Percentiles rank a stretch among this genome's conserved stretches.
Evolutionary conservation across 768 basidiomycete species (phyloP).

Genomic region (Hygrophorus pudorinus): DNA sequence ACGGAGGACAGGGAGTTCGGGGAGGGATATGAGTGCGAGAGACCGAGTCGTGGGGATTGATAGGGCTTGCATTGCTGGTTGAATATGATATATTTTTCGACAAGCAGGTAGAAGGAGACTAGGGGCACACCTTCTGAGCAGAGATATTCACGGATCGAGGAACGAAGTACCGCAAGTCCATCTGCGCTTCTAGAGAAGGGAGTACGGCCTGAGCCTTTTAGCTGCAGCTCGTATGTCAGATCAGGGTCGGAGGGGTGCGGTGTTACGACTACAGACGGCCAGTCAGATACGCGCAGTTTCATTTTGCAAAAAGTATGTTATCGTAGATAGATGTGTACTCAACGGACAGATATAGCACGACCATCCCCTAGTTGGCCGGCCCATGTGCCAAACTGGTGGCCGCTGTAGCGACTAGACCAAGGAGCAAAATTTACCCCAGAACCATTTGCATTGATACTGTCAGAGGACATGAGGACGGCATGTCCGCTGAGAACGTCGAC

Average conservation of each 20-base stretch:
- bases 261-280: slow-evolving; percentile 50
- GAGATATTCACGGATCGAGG: slow-evolving; percentile 89
- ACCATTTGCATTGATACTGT: slow-evolving; percentile 6
- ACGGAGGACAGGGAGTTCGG: slow-evolving; percentile 61
- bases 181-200: slow-evolving; percentile 91
- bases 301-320: neutral
- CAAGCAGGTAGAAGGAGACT: neutral
- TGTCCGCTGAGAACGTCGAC: slow-evolving; percentile 77
- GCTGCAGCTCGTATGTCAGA: slow-evolving; percentile 71
- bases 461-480: slow-evolving; percentile 50
- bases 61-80: slow-evolving; percentile 52
- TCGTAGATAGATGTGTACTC: slow-evolving; percentile 7
- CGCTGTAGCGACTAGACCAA: slow-evolving; percentile 87
- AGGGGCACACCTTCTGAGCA: slow-evolving; percentile 72
- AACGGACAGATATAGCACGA: slow-evolving; percentile 77
- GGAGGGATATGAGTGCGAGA: slow-evolving; percentile 67
- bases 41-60: slow-evolving; percentile 84
- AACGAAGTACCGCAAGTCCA: slow-evolving; percentile 90
- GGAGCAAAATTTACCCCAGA: slow-evolving; percentile 42
- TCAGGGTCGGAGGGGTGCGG: slow-evolving; percentile 52
- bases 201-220: slow-evolving; percentile 91
- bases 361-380: slow-evolving; percentile 97
- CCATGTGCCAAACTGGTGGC: slow-evolving; percentile 83
- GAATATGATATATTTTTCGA: neutral
- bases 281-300: neutral